Evolutionary conservation across 2,329 filamentous ascomycete genomes (phyloP).

Genomic region (Fusarium sp.): DNA sequence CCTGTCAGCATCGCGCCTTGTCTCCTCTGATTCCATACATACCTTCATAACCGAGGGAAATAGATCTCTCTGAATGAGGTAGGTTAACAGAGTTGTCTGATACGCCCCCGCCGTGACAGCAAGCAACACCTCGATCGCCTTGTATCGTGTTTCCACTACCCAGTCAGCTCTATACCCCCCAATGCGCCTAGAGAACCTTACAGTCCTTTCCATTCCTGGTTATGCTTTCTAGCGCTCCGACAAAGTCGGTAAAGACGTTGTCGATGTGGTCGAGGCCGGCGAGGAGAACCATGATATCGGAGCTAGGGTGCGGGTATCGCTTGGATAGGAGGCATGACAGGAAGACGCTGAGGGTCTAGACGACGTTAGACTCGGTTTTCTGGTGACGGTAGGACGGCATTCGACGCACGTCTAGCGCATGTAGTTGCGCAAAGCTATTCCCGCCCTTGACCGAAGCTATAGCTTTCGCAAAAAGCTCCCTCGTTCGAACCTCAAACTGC

Average conservation of each 20-base stretch:
- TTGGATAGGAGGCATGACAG: slow-evolving; percentile 83
- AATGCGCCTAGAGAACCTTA: slow-evolving; percentile 53
- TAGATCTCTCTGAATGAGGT: slow-evolving; percentile 92
- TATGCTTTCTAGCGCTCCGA: slow-evolving; percentile 79
- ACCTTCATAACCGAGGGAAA: slow-evolving; percentile 97
- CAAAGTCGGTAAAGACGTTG: slow-evolving; percentile 85
- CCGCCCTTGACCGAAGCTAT: slow-evolving; percentile 71
- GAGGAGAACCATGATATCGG: slow-evolving; percentile 89
- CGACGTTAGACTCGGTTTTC: slow-evolving; percentile 18
- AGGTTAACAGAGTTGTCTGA: slow-evolving; percentile 91
- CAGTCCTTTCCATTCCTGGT: slow-evolving; percentile 77
- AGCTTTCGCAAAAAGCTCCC: slow-evolving; percentile 78
- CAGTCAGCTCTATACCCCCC: slow-evolving; percentile 32
- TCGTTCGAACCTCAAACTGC: slow-evolving; percentile 76
- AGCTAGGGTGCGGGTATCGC: slow-evolving; percentile 92
- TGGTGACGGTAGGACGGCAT: slow-evolving; percentile 21
- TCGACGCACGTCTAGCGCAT: slow-evolving; percentile 81
- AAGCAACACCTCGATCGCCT: slow-evolving; percentile 81
- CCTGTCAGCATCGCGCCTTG: background rate
- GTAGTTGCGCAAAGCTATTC: slow-evolving; percentile 69
- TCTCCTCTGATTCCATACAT: slow-evolving; percentile 29
- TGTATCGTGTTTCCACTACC: slow-evolving; percentile 76
- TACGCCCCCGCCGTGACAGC: slow-evolving; percentile 92
- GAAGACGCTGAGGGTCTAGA: slow-evolving; percentile 86
- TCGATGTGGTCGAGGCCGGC: slow-evolving; percentile 91